These are phyloP conservation scores for Wickerhamiella azyma DNA, from an alignment of 805 yeast species.

Conservation along the genomic window DNA sequence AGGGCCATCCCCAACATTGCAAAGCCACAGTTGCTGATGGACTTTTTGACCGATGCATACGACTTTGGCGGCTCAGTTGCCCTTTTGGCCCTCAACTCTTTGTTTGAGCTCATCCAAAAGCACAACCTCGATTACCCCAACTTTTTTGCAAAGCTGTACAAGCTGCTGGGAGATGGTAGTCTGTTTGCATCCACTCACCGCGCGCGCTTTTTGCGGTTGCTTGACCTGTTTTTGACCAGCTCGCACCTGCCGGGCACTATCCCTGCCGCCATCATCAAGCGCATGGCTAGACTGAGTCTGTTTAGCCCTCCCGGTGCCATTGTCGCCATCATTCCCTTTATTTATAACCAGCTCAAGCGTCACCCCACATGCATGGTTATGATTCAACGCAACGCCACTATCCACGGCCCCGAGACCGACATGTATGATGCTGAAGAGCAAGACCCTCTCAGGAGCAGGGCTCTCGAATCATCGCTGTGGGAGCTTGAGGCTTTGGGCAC, in stretches of 20 bases:
- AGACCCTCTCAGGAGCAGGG: constrained; percentile 69
- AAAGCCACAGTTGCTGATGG: constrained; percentile 78
- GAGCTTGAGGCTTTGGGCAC: constrained; percentile 65
- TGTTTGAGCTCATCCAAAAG: constrained; percentile 69
- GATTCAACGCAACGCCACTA: constrained; percentile 39
- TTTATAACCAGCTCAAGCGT: constrained; percentile 74
- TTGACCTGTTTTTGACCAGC: constrained; percentile 74
- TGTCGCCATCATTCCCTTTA: constrained; percentile 77
- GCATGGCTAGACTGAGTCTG: constrained; percentile 58
- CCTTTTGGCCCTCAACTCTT: constrained; percentile 71
- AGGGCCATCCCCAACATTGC: constrained; percentile 68
- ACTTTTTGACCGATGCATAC: constrained; percentile 80
- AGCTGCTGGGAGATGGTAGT: constrained; percentile 53
- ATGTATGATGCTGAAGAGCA: constrained; percentile 49
- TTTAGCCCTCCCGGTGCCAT: constrained; percentile 80
- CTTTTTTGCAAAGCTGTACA: constrained; percentile 70
- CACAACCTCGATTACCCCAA: constrained; percentile 85
- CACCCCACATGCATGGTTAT: constrained; percentile 91
- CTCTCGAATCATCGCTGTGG: constrained; percentile 82
- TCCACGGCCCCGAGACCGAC: constrained; percentile 35
- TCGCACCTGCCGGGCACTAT: constrained; percentile 74
- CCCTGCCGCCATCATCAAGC: constrained; percentile 81
- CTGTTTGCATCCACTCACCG: constrained; percentile 67
- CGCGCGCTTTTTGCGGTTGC: constrained; percentile 73
- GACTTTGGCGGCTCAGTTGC: constrained; percentile 49